These are phyloP conservation scores for Jaminaea rosea DNA, from an alignment of 1,284 basidiomycete species.

Conservation along the genomic window DNA sequence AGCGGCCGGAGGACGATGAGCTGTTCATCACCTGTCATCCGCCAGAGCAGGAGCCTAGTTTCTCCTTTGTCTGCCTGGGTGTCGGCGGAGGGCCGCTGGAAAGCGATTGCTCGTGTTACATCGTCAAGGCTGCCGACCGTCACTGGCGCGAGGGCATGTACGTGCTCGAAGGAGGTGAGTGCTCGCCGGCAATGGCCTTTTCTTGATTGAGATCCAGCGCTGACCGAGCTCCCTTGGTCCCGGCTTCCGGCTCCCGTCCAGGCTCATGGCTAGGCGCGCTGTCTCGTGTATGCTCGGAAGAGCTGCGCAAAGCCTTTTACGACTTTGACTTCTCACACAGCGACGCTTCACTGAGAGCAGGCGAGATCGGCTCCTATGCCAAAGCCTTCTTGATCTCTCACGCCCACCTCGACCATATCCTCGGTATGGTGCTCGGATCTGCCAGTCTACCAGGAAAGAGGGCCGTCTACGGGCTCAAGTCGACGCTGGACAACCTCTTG, in stretches of 20 bases:
- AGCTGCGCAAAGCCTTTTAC: conserved; percentile 25
- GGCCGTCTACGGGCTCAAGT: conserved; percentile 58
- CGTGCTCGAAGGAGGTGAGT: conserved; percentile 45
- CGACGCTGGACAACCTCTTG: conserved; percentile 62
- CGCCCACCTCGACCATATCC: conserved; percentile 67
- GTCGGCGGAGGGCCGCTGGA: conserved; percentile 50
- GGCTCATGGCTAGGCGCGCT: conserved; percentile 42
- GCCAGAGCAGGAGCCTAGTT: conserved; percentile 18
- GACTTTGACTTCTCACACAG: conserved; percentile 29
- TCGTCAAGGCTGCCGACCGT: conserved; percentile 44
- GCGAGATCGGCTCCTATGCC: conserved; percentile 35
- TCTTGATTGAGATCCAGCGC: too few species aligned
- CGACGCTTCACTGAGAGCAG: conserved; percentile 26
- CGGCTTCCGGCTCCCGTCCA: not conserved
- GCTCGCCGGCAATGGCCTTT: too few species aligned
- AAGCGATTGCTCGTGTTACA: conserved; percentile 47
- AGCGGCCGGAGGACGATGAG: too few species aligned
- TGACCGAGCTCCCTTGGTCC: not conserved
- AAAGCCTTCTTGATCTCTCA: conserved; percentile 31
- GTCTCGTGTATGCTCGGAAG: conserved; percentile 29
- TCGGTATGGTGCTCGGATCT: conserved; percentile 63
- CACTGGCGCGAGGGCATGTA: conserved; percentile 45
- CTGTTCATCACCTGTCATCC: not conserved
- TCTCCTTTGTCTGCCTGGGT: conserved; percentile 46
- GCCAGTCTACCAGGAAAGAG: conserved; percentile 63